Base-by-base conservation (phyloP, 371 early-diverging fungal species). In the Homolaphlyctis polyrhiza region DNA sequence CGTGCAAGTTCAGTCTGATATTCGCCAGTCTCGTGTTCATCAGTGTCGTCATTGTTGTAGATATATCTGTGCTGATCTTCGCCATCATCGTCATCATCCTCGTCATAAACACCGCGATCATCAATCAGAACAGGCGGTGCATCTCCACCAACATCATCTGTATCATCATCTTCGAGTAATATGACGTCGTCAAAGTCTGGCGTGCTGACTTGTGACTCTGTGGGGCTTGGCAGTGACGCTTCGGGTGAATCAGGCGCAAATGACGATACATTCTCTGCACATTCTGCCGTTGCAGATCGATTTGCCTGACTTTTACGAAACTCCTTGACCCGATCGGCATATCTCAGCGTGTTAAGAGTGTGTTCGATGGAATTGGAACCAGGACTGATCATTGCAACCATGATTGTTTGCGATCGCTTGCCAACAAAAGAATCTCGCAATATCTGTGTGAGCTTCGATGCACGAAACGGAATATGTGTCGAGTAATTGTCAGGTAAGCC, bases 261-360 rank as follows among this genome's bases (percentile, higher is more conserved):
- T n/a, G n/a, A n/a, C n/a, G n/a, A n/a, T n/a, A n/a, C n/a, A n/a
- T n/a, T n/a, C n/a, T n/a, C n/a, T n/a, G n/a, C n/a, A n/a, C n/a
- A n/a, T 47, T 18, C 47, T 3, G 18, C 18, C 8, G 47, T 18
- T 47, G 8, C 8, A 3, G 47, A 47, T 18, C 2, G n/a, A 18
- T 18, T 25, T 2, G 47, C 2, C 47, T 18, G 47, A 18, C 8
- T 25, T 8, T 25, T 18, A 25, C 47, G 47, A 62, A 66, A 67
- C 62, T 75, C 78, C 50, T 75, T 77, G 25, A 77, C 75, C 11
- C 78, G 61, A 63, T 74, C 70, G 1, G 86, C 86, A 67, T 86
- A 87, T 52, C 85, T 62, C 43, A 87, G 60, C 23, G 84, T 85
- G 67, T 82, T 83, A 18, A 87, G 64, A 8, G 87, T 75, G 66